Conservation (phyloP, 106 monocot genomes). For the Allium sativum region DNA sequence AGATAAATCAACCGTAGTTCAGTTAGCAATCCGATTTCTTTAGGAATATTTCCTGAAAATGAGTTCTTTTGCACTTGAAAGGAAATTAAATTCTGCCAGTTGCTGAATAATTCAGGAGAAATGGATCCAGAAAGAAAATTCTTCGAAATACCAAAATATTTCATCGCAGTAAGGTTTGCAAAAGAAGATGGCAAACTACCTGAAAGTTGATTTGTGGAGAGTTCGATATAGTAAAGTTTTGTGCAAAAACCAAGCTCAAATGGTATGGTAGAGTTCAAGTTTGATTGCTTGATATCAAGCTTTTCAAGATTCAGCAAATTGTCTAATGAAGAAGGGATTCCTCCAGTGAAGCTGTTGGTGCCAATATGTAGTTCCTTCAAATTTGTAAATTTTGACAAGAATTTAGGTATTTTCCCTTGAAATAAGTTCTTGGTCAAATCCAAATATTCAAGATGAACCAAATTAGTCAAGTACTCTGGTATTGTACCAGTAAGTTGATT, state of each 20-base stretch:
- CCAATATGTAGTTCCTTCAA: background rate
- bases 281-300: constrained; percentile 13
- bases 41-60: constrained; percentile 18
- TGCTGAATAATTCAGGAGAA: constrained; percentile 6
- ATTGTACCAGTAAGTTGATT: constrained; percentile 23
- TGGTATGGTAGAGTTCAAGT: constrained; percentile 34
- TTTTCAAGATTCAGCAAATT: constrained; percentile 21
- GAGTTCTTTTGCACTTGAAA: constrained; percentile 23
- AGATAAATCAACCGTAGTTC: background rate
- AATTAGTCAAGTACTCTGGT: constrained; percentile 23
- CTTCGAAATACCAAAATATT: constrained; percentile 13
- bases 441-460: constrained; percentile 4
- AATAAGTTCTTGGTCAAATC: constrained; percentile 10
- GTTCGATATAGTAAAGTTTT: constrained; percentile 6
- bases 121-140: constrained; percentile 26
- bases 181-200: constrained; percentile 21
- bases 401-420: background rate
- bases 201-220: constrained; percentile 10
- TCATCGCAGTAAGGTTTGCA: constrained; percentile 12
- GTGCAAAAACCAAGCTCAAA: constrained; percentile 34
- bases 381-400: background rate
- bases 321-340: constrained; percentile 16
- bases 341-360: background rate
- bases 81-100: constrained; percentile 17
- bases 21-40: constrained; percentile 4